Base-by-base conservation (phyloP, 2,329 filamentous ascomycete genomes). In the Graphilbum ipis-grandicollis region DNA sequence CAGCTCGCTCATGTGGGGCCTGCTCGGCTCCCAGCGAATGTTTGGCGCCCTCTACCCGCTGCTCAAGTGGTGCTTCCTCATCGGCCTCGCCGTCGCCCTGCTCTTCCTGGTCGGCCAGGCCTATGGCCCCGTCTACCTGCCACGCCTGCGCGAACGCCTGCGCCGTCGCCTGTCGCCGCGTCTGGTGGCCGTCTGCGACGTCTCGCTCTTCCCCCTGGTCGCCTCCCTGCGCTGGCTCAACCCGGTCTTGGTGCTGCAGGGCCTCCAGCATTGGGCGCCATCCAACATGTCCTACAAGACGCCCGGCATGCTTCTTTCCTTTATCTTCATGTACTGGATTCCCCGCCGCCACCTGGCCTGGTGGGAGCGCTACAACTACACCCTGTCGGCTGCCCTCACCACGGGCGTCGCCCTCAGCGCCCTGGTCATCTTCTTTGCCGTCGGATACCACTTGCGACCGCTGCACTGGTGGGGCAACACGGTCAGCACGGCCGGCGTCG, bases 361-460 rank as follows among this genome's bases (percentile, higher is more conserved):
- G 57, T 63, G 58, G 57, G 52, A 57, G 33, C 58, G 63, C 51
- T 65, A 63, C 48, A 62, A 62, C 46, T 64, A 62, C 43, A 54
- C 60, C 3, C 47, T 64, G 3, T 60, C 56, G 9, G 56, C 60
- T 0, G 57, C 57, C 6, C 44, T 64, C 36, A 57, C 53, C 9
- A 57, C 56, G 5, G 60, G 58, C 8, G 51, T 64, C 4, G 60
- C 60, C 19, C 44, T 63, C 31, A 53, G 51, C 29, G 60, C 53
- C 12, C 47, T 63, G 15, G 43, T 63, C 42, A 58, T 60, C 47
- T 60, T 61, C 46, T 63, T 62, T 36, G 57, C 56, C 5, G 48
- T 63, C 5, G 52, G 52, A 1, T 61, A 57, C 33, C 51, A 57
- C 36, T 52, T 53, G 1, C 48, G 52, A 22, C 45, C 41, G 5